Evolutionary conservation across 306 rosid species (phyloP).

Genomic region (Pterocarpus macrocarpus): DNA sequence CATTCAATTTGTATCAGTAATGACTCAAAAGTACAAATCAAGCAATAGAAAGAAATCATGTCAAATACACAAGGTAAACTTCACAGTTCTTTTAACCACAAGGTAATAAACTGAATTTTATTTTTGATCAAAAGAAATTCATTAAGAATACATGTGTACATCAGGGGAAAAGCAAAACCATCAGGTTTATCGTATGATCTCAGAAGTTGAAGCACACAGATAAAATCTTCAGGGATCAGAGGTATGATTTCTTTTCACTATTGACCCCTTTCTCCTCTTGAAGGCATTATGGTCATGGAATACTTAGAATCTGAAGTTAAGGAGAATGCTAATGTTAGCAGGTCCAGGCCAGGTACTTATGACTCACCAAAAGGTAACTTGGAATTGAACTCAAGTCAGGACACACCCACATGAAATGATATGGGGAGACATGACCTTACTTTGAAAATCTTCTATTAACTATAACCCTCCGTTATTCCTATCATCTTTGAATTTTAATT

Average conservation of each 20-base stretch:
- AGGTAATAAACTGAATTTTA: constrained; percentile 5
- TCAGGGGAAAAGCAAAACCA: neutral
- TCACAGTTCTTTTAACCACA: neutral
- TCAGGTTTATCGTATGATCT: neutral
- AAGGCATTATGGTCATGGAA: too few relatives aligned
- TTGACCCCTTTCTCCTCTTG: too few relatives aligned
- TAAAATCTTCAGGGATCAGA: too few relatives aligned
- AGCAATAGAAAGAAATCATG: neutral
- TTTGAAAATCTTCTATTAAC: too few relatives aligned
- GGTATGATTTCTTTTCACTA: too few relatives aligned
- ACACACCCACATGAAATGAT: too few relatives aligned
- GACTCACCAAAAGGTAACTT: too few relatives aligned
- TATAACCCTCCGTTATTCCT: neutral
- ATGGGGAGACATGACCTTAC: too few relatives aligned
- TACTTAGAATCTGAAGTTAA: too few relatives aligned
- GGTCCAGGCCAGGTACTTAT: too few relatives aligned
- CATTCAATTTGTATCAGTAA: constrained; percentile 32
- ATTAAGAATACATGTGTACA: neutral
- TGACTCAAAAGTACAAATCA: neutral
- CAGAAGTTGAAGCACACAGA: neutral
- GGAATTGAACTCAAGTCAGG: too few relatives aligned
- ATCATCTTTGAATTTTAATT: neutral
- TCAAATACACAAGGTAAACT: neutral
- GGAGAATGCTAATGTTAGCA: too few relatives aligned
- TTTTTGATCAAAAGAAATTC: neutral